Evolutionary conservation across 163 green algal genomes (phyloP).

Genomic region (Volvox carteri): DNA sequence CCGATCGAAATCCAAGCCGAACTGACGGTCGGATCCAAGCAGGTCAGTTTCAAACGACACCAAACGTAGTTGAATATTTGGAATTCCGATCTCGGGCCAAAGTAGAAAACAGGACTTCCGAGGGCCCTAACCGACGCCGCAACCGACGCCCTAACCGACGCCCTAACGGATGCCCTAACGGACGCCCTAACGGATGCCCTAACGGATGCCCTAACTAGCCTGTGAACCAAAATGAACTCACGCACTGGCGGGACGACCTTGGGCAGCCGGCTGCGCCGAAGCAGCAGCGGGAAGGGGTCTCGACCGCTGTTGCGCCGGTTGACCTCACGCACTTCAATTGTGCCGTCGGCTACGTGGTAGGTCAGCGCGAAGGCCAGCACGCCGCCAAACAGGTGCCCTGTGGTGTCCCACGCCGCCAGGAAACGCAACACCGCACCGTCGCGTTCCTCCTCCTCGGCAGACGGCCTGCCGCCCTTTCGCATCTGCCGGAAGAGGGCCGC

Average conservation of each 20-base stretch:
- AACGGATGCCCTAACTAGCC: too few species aligned
- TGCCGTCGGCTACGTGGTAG: slow-evolving; percentile 74
- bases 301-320: slow-evolving; percentile 65
- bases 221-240: slow-evolving; percentile 55
- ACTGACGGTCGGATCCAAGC: too few species aligned
- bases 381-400: slow-evolving; percentile 63
- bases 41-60: too few species aligned
- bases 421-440: slow-evolving; percentile 73
- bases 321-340: slow-evolving; percentile 72
- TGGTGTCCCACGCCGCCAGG: slow-evolving; percentile 71
- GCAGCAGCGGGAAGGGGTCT: slow-evolving; percentile 75
- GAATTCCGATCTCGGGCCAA: too few species aligned
- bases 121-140: too few species aligned
- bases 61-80: too few species aligned
- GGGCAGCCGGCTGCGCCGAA: slow-evolving; percentile 67
- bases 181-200: too few species aligned
- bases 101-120: too few species aligned
- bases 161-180: too few species aligned
- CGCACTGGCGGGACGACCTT: slow-evolving; percentile 63
- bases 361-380: slow-evolving; percentile 67
- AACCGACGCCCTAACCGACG: too few species aligned
- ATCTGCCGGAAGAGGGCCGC: slow-evolving; percentile 16
- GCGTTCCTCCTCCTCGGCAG: slow-evolving; percentile 11
- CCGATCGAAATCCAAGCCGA: too few species aligned
- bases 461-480: too few species aligned